Conservation (phyloP, 495 filamentous ascomycete species). For the Coniosporium apollinis region DNA sequence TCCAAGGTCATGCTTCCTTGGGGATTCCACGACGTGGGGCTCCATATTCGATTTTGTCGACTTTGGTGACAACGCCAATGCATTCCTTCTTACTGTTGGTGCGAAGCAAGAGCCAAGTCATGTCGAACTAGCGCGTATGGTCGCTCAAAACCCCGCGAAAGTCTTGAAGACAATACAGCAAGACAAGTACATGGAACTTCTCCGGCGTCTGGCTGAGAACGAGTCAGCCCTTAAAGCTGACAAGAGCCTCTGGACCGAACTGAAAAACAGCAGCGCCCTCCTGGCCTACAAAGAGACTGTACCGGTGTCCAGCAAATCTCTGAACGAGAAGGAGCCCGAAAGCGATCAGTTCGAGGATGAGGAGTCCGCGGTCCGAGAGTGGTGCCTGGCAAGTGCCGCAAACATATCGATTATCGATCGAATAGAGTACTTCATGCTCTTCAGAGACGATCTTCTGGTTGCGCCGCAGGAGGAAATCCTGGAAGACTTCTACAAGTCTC, state of each 20-base stretch:
- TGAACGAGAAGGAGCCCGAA: conserved; percentile 21
- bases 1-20: conserved; percentile 61
- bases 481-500: conserved; percentile 62
- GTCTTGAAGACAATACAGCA: conserved; percentile 61
- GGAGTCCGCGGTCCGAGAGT: conserved; percentile 56
- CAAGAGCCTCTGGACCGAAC: conserved; percentile 53
- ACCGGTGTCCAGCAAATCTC: conserved; percentile 24
- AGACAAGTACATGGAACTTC: conserved; percentile 69
- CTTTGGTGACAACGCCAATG: conserved; percentile 73
- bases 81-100: conserved; percentile 72
- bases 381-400: conserved; percentile 48
- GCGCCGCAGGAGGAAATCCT: conserved; percentile 77
- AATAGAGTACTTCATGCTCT: conserved; percentile 65
- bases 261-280: conserved; percentile 61
- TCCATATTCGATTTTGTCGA: conserved; percentile 96
- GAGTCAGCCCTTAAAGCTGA: conserved; percentile 54
- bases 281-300: conserved; percentile 61
- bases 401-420: conserved; percentile 75
- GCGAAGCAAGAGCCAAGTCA: conserved; percentile 82
- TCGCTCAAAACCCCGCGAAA: conserved; percentile 61
- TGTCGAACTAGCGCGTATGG: conserved; percentile 59
- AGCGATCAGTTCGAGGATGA: conserved; percentile 44
- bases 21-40: conserved; percentile 52
- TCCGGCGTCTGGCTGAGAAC: conserved; percentile 61
- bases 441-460: conserved; percentile 62